Evolutionary conservation across 805 yeast genomes (phyloP), one percentile per base, ranked within the genome.

Genomic region (Candida ulmi): DNA sequence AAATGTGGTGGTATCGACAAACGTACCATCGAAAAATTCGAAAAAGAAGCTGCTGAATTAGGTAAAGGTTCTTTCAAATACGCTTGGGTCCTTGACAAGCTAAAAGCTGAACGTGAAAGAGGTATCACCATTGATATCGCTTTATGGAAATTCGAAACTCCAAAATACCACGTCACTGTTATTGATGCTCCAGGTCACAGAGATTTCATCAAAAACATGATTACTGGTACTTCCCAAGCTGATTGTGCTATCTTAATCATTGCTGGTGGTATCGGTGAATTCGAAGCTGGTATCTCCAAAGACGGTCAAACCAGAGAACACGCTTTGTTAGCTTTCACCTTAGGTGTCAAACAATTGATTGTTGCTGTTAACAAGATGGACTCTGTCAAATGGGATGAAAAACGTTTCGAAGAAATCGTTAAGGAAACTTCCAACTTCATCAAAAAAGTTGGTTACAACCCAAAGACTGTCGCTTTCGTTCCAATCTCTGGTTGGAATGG

Each of bases 1-100:
- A 88, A 88, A 91, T 90, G 96, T 80, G 96, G 97, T 85, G 96
- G 95, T 83, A 87, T 87, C 64, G 96, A 88, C 78, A 88, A 88
- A 87, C 85, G 96, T 81, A 88, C 96, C 71, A 88, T 88, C 67
- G 96, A 88, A 80, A 88, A 88, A 87, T 87, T 87, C 76, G 95
- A 87, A 80, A 87, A 87, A 83, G 95, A 88, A 78, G 96, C 95
- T 69, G 95, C 95, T 66, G 96, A 88, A 76, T 84, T 87, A 71
- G 95, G 95, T 71, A 86, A 86, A 81, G 95, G 95, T 80, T 87
- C 96, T 70, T 87, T 87, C 95, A 86, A 87, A 80, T 86, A 86
- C 91, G 95, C 95, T 68, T 86, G 95, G 95, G 95, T 87, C 62
- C 76, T 86, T 66, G 95, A 87, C 80, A 87, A 87, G 75, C 77